Base-by-base conservation (phyloP, 148 eudicot species). In the Camellia japonica region DNA sequence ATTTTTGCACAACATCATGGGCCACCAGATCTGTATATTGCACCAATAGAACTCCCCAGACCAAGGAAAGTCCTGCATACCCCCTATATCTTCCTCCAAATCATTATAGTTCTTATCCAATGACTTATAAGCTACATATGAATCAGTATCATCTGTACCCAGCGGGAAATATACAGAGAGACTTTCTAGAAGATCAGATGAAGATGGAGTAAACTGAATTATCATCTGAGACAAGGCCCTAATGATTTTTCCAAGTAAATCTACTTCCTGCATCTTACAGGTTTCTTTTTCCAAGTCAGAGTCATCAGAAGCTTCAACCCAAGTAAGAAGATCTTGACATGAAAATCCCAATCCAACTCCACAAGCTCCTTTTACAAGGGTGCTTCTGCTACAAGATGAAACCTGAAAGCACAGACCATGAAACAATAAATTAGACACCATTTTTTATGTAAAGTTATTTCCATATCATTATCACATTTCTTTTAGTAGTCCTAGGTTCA, bases 41-140 rank as follows among this genome's bases (percentile, higher is more conserved):
- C 97, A 71, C 87, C 86, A 69, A 89, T 82, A 82, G 89, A 84
- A 87, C 82, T 80, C 76, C 94, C 98, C 80, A 97, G 89, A 80
- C 99, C 99, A 55, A 92, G 78, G 78, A 97, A 79, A 93, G 93
- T 79, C 99, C 99, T 76, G 98, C 88, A 90, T 85, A 82, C 97
- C 99, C 98, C 99, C 94, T 74, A 86, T 67, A 86, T 97, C 99
- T 81, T 87, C 93, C 80, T 86, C 95, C 81, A 80, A 71, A 78
- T 85, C 83, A 82, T 89, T 86, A 82, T 20, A 70, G 69, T 80
- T 83, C 78, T 76, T 79, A 42, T 75, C 61, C 56, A 46, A 67
- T 15, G 76, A 81, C n/a, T 87, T 84, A 85, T 63, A 81, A 65
- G 67, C 51, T 74, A 79, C n/a, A 73, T 71, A 75, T 19, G 79